Conservation (phyloP, 2,329 filamentous ascomycete species). For the Incumbomyces delicatus region DNA sequence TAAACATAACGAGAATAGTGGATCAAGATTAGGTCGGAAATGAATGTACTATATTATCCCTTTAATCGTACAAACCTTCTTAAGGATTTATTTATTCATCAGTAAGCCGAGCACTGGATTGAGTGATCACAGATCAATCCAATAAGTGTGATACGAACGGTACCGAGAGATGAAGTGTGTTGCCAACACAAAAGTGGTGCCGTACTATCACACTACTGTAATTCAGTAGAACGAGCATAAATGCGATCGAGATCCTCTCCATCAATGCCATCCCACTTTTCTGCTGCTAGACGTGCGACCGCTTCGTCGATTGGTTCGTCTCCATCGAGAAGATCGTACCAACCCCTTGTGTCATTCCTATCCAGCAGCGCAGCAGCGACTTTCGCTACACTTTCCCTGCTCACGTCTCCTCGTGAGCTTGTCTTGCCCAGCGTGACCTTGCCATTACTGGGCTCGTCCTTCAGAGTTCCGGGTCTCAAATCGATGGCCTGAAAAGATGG, state of each 20-base stretch:
- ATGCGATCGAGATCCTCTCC: slow-evolving; percentile 43
- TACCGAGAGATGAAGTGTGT: too few species aligned
- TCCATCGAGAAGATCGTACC: slow-evolving; percentile 46
- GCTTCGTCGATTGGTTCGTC: slow-evolving; percentile 37
- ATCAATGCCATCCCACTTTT: slow-evolving; percentile 36
- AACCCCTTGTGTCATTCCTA: slow-evolving; percentile 39
- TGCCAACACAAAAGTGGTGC: too few species aligned
- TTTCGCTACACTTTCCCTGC: slow-evolving; percentile 43
- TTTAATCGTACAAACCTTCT: too few species aligned
- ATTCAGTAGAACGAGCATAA: slow-evolving; percentile 7
- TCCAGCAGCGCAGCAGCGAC: slow-evolving; percentile 41
- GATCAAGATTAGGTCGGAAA: too few species aligned
- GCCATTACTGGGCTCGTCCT: slow-evolving; percentile 37
- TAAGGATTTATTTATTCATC: too few species aligned
- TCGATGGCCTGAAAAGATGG: slow-evolving; percentile 39
- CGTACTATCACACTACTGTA: too few species aligned
- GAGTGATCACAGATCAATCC: too few species aligned
- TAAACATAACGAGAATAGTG: too few species aligned
- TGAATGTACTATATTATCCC: too few species aligned
- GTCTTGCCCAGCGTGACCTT: slow-evolving; percentile 40
- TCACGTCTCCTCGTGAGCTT: slow-evolving; percentile 32
- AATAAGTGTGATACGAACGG: too few species aligned
- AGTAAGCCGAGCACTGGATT: too few species aligned
- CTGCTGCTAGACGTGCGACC: slow-evolving; percentile 36
- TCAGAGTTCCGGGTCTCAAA: slow-evolving; percentile 42